Percentiles rank a stretch among this genome's conserved stretches.
These are phyloP conservation scores for Micractinium sp. DNA, from an alignment of 139 green algal genomes.

Conservation along the genomic window DNA sequence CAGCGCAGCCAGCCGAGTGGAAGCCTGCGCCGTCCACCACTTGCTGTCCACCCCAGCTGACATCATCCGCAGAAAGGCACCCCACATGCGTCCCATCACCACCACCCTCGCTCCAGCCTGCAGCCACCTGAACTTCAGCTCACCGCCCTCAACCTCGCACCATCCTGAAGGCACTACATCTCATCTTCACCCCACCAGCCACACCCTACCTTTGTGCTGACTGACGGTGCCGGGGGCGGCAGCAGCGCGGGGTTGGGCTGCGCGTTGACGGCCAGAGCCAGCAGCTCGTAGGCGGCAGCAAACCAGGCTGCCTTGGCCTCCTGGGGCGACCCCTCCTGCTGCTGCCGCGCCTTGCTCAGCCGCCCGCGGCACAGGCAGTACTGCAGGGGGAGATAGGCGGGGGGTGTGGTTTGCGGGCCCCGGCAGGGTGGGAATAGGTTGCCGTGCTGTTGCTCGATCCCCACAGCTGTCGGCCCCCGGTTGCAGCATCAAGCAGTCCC, in stretches of 20 bases:
- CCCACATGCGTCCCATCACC: no score
- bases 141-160: neutral
- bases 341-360: neutral
- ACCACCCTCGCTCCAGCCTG: no score
- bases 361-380: conserved; percentile 2
- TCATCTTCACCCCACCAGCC: neutral
- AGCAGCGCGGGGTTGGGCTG: neutral
- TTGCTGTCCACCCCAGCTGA: neutral
- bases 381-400: neutral
- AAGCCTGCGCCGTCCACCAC: neutral
- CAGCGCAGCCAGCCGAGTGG: neutral
- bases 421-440: no score
- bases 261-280: conserved; percentile 17
- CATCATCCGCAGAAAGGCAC: neutral
- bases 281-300: conserved; percentile 21
- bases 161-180: no score
- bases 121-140: neutral
- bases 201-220: neutral
- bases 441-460: no score
- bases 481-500: neutral
- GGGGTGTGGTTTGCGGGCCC: neutral
- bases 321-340: neutral
- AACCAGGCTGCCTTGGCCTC: conserved; percentile 22
- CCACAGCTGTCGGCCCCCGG: no score
- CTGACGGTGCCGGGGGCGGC: neutral